Percentiles rank a stretch among this genome's conserved stretches.
Conservation (phyloP, 352 stramenopile species). For the Globisporangium cylindrosporum region DNA sequence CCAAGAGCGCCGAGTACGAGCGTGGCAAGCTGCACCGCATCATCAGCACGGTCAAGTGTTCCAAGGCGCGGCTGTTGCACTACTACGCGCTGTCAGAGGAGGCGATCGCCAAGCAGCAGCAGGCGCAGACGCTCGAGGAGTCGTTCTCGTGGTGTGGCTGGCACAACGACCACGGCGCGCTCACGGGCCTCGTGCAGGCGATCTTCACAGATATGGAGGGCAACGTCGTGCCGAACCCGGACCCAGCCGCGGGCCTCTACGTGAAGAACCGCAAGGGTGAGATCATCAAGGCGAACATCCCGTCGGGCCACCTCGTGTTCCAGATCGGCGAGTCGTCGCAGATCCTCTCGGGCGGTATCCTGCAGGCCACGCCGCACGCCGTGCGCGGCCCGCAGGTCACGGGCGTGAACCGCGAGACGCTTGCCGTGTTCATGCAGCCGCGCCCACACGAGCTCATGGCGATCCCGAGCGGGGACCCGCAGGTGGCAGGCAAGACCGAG, state of each 20-base stretch:
- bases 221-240: conserved; percentile 62
- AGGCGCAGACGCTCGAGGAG: conserved; percentile 46
- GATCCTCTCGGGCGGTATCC: conserved; percentile 91
- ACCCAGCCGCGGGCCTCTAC: conserved; percentile 89
- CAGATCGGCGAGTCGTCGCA: conserved; percentile 96
- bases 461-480: conserved; percentile 44
- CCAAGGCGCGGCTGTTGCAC: conserved; percentile 93
- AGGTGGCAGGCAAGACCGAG: conserved; percentile 56
- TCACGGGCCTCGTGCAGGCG: conserved; percentile 93
- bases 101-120: conserved; percentile 47
- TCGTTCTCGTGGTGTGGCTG: conserved; percentile 97
- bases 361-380: conserved; percentile 91
- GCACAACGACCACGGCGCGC: conserved; percentile 95
- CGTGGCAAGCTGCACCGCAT: conserved; percentile 84
- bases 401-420: conserved; percentile 88
- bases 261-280: conserved; percentile 89
- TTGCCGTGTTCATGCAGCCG: conserved; percentile 98
- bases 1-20: conserved; percentile 74
- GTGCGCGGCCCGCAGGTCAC: conserved; percentile 79
- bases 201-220: conserved; percentile 86
- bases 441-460: conserved; percentile 82
- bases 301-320: conserved; percentile 87
- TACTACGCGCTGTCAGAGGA: conserved; percentile 91
- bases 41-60: conserved; percentile 85
- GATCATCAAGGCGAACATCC: conserved; percentile 89